A percentile compares a stretch with the other conserved stretches of the same genome.
Conservation (phyloP, 2,329 filamentous ascomycete species). For the Fusarium napiforme region DNA sequence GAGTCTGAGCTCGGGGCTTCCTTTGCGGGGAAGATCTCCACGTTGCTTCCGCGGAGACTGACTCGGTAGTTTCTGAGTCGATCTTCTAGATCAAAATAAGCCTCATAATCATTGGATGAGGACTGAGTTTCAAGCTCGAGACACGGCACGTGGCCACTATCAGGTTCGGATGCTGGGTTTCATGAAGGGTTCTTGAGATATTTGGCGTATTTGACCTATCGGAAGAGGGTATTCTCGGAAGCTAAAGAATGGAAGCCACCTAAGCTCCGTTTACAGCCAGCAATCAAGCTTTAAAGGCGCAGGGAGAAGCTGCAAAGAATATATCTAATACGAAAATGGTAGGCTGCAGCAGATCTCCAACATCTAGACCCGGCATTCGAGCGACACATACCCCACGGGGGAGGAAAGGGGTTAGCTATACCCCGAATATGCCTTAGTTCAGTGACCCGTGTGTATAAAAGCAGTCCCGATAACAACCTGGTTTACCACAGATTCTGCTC, state of each 20-base stretch:
- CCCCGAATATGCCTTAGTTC: not conserved
- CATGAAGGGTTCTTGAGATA: not conserved
- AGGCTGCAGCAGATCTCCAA: not conserved
- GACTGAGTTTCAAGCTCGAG: not conserved
- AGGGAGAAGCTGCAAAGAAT: not conserved
- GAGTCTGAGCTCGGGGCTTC: not conserved
- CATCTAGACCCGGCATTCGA: not conserved
- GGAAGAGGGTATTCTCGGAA: not conserved
- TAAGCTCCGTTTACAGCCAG: not conserved
- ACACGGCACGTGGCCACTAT: not conserved
- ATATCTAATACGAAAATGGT: not conserved
- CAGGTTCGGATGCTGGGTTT: not conserved
- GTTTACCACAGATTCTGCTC: not conserved
- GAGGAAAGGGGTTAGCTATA: not conserved
- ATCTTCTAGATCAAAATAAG: not conserved
- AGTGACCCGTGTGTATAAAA: not conserved
- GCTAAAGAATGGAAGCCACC: not conserved
- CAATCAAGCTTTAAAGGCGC: not conserved
- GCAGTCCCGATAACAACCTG: not conserved
- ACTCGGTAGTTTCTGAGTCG: constrained; percentile 2
- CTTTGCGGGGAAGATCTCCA: constrained; percentile 19
- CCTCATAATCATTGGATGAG: not conserved
- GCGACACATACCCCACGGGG: not conserved
- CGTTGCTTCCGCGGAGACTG: not conserved
- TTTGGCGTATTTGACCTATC: not conserved